Base-by-base conservation (phyloP, 2,329 filamentous ascomycete genomes). In the Alternaria conjuncta region DNA sequence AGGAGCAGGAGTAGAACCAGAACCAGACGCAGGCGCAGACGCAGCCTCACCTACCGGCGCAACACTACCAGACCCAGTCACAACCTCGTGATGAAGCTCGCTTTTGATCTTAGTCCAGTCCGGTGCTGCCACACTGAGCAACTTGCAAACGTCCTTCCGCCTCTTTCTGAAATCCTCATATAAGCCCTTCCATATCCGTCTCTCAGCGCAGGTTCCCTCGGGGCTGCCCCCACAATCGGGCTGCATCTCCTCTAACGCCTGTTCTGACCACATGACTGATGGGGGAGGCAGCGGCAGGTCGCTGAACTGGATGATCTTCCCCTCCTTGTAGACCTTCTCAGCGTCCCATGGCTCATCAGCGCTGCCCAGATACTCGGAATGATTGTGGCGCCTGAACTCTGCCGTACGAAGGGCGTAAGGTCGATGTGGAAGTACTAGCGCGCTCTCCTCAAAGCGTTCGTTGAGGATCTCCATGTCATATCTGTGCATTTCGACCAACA, bases 381-480 rank as follows among this genome's bases (percentile, higher is more conserved):
- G 87, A n/a, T 86, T 77, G 3, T 85, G 80, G 2, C 63, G 70
- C 6, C 89, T 85, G 69, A 91, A 91, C 75, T 91, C 89, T 15
- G 86, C 87, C 0, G 86, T 87, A 1, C 91, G 71, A 9, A 92
- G 80, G 8, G 84, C 86, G 69, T 90, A 90, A 0, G 84, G 84
- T 0, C 88, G 84, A 63, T 92, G 90, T 0, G 89, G 89, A 2
- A 92, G 81, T 21, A 91, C 82, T 74, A 90, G 74, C 3, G 88
- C 88, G 26, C 78, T 86, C 44, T 87, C 82, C 3, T 80, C 82
- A 67, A 90, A 92, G 7, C 89, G 84, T 11, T 85, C 80, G 68
- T 92, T 91, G 49, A 91, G 78, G 1, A 92, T 81, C 69, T 91
- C 89, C 89, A 91, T 91, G 64, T 92, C 90, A 62, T 86, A 90